A percentile compares a stretch with the other conserved stretches of the same genome.
Conservation (phyloP, 2,329 filamentous ascomycete species). For the Cadophora luteo-olivacea region DNA sequence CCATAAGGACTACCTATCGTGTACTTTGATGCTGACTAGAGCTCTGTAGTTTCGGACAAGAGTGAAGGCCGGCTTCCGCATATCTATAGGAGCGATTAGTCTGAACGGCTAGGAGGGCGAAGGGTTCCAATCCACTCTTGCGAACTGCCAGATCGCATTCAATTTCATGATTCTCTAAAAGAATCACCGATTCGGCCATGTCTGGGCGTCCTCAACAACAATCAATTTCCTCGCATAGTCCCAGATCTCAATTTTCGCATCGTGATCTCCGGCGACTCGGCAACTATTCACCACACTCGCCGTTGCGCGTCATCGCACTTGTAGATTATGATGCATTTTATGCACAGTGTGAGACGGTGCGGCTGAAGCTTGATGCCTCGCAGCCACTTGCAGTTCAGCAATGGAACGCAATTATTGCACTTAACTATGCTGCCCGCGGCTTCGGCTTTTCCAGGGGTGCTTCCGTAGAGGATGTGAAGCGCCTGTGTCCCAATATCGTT, state of each 20-base stretch:
- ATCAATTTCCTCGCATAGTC: neutral
- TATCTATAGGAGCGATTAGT: too few species aligned
- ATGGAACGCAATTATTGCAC: constrained; percentile 78
- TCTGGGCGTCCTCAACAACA: too few species aligned
- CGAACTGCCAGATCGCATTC: too few species aligned
- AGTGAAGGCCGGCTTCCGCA: too few species aligned
- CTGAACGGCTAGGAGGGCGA: too few species aligned
- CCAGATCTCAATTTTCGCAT: constrained; percentile 78
- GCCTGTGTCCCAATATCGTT: constrained; percentile 82
- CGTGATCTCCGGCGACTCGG: constrained; percentile 81
- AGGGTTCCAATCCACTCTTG: too few species aligned
- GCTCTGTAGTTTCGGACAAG: too few species aligned
- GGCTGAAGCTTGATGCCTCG: constrained; percentile 75
- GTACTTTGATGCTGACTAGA: too few species aligned
- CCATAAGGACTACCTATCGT: too few species aligned
- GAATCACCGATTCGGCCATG: neutral
- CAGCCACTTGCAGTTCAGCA: constrained; percentile 94
- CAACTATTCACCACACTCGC: constrained; percentile 72
- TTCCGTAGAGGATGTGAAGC: constrained; percentile 81
- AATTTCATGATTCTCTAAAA: too few species aligned
- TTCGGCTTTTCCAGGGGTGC: constrained; percentile 83
- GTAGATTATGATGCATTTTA: constrained; percentile 98
- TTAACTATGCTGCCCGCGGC: constrained; percentile 90
- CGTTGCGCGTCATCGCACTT: constrained; percentile 86
- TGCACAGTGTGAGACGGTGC: constrained; percentile 92